These are phyloP conservation scores for Penicillium sp. DNA, from an alignment of 2,329 filamentous ascomycete genomes.

Conservation along the genomic window DNA sequence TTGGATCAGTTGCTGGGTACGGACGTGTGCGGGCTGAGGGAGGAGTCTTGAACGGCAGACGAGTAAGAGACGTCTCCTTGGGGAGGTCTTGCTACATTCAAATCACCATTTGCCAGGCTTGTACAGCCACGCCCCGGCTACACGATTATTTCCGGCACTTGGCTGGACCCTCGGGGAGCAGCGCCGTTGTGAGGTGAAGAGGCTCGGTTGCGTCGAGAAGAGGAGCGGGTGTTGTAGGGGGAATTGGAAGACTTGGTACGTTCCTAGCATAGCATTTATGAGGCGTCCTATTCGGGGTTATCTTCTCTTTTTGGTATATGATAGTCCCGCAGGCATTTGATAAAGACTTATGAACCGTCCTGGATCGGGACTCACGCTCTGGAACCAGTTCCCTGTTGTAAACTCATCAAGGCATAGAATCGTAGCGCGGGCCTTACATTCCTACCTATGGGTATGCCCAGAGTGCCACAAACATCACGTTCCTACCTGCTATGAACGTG, in stretches of 20 bases:
- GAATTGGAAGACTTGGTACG: neutral
- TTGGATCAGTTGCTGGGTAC: constrained; percentile 60
- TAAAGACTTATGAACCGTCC: constrained; percentile 18
- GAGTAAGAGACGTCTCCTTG: neutral
- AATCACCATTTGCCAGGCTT: neutral
- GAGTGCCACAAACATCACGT: too few relatives aligned
- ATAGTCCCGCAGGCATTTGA: constrained; percentile 17
- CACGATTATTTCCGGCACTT: neutral
- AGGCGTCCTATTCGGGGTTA: constrained; percentile 14
- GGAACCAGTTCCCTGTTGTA: neutral
- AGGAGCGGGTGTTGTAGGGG: neutral
- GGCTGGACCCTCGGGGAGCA: neutral
- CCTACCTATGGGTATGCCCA: neutral
- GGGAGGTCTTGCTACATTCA: neutral
- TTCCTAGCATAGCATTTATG: constrained; percentile 11
- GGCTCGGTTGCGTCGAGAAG: neutral
- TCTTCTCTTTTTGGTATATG: constrained; percentile 13
- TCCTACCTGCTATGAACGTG: neutral
- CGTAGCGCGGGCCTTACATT: too few relatives aligned
- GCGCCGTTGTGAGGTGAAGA: neutral
- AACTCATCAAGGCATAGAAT: neutral
- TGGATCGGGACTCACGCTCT: neutral
- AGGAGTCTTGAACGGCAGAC: constrained; percentile 43
- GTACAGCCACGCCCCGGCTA: neutral
- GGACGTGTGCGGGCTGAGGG: constrained; percentile 62